phyloP scores from a whole-genome alignment of 2,329 filamentous ascomycete species.

The Fusarium chaquense region DNA sequence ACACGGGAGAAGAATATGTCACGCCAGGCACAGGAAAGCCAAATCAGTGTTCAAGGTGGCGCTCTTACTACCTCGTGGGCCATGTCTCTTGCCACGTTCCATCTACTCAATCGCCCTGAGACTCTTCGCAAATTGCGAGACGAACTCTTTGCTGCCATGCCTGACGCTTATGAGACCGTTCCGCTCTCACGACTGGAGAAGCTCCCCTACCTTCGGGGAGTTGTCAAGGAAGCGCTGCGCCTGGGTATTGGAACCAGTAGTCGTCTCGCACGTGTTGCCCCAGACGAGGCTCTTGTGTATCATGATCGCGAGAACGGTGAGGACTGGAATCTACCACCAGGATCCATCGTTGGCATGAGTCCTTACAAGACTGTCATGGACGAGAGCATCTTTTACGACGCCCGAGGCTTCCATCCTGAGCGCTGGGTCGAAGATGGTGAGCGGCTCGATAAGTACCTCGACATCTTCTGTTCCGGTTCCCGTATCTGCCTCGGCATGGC shows the following conservation, averaged over 20 bases:
- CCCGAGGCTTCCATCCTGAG: conserved; percentile 52
- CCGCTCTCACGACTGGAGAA: conserved; percentile 50
- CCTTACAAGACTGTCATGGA: conserved; percentile 54
- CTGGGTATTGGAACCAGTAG: conserved; percentile 62
- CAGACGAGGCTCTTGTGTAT: conserved; percentile 51
- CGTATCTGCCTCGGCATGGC: conserved; percentile 55
- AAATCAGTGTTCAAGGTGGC: conserved; percentile 55
- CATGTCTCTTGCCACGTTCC: conserved; percentile 52
- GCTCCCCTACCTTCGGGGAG: conserved; percentile 61
- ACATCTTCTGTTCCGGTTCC: conserved; percentile 53
- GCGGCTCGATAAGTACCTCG: conserved; percentile 51
- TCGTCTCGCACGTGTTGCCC: conserved; percentile 61
- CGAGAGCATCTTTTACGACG: conserved; percentile 50
- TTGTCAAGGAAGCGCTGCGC: conserved; percentile 64
- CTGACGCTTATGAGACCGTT: conserved; percentile 47
- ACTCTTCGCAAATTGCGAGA: conserved; percentile 52
- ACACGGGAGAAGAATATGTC: conserved; percentile 51
- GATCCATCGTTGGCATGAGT: conserved; percentile 55
- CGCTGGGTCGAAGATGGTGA: conserved; percentile 53
- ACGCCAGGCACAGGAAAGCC: conserved; percentile 55
- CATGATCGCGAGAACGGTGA: conserved; percentile 47
- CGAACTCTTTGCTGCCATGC: conserved; percentile 53
- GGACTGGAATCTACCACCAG: conserved; percentile 50
- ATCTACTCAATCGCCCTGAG: conserved; percentile 51
- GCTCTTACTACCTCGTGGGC: conserved; percentile 57